These are phyloP conservation scores for Cynanchum wilfordii DNA, from an alignment of 257 asterid genomes.

Conservation along the genomic window DNA sequence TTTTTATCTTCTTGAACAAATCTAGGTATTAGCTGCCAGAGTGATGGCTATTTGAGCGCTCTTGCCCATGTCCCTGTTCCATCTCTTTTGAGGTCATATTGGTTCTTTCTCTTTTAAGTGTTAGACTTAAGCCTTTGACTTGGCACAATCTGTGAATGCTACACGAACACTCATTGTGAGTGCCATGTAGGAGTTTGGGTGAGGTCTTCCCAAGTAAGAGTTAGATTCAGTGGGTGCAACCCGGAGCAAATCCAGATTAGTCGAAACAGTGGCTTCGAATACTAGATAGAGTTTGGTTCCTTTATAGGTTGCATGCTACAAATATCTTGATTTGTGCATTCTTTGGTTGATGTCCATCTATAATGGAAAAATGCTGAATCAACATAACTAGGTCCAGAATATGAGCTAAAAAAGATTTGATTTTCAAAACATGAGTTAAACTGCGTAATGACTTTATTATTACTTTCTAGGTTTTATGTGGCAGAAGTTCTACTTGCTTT, in stretches of 20 bases:
- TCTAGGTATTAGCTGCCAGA: background rate
- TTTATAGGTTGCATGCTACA: background rate
- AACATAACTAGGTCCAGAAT: background rate
- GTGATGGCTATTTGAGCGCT: background rate
- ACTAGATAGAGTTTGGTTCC: background rate
- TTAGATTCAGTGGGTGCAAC: too few relatives aligned
- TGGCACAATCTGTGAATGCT: too few relatives aligned
- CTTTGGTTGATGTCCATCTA: background rate
- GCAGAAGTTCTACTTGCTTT: slow-evolving; percentile 54
- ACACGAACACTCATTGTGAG: too few relatives aligned
- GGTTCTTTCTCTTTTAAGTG: background rate
- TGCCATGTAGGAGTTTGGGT: too few relatives aligned
- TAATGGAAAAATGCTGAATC: background rate
- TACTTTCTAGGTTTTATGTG: slow-evolving; percentile 41
- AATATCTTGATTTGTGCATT: background rate
- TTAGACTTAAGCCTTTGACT: too few relatives aligned
- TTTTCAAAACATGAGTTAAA: background rate
- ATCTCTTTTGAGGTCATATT: background rate
- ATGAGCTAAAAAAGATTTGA: background rate
- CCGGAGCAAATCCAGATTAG: too few relatives aligned
- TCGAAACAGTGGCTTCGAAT: too few relatives aligned
- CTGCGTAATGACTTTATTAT: background rate
- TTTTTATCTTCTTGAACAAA: background rate
- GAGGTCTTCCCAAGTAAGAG: too few relatives aligned
- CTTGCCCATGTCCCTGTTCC: background rate